These are phyloP conservation scores for Gamsiella multidivaricata DNA, from an alignment of 192 early-diverging fungal genomes.

Conservation along the genomic window DNA sequence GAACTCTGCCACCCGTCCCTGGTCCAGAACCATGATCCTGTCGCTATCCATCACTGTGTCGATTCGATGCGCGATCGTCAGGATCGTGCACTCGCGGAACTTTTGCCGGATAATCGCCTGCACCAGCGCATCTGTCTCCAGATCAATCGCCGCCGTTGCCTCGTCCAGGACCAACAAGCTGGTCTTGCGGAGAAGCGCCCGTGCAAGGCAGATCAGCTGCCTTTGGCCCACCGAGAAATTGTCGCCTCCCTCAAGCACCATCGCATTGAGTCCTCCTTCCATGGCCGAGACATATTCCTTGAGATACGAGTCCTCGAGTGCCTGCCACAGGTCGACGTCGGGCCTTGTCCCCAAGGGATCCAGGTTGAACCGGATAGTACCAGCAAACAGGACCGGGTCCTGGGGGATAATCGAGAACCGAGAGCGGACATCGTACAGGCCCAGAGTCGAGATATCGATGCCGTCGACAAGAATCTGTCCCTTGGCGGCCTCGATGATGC, in stretches of 20 bases:
- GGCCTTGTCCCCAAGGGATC: slow-evolving; percentile 63
- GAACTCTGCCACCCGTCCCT: slow-evolving; percentile 71
- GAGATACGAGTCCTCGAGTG: slow-evolving; percentile 74
- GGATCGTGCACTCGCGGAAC: slow-evolving; percentile 80
- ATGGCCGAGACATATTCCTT: slow-evolving; percentile 70
- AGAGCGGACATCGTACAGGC: slow-evolving; percentile 66
- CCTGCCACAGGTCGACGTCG: slow-evolving; percentile 74
- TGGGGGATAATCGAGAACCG: slow-evolving; percentile 86
- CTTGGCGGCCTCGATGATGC: slow-evolving; percentile 59
- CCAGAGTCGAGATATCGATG: slow-evolving; percentile 61
- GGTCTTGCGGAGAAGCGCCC: slow-evolving; percentile 74
- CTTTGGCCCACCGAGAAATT: slow-evolving; percentile 90
- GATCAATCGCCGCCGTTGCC: slow-evolving; percentile 76
- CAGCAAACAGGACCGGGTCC: slow-evolving; percentile 77
- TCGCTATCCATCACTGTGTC: slow-evolving; percentile 89
- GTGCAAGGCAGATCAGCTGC: slow-evolving; percentile 79
- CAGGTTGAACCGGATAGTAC: slow-evolving; percentile 68
- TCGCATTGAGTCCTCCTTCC: slow-evolving; percentile 75
- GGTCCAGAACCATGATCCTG: slow-evolving; percentile 76
- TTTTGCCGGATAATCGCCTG: slow-evolving; percentile 84
- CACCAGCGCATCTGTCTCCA: slow-evolving; percentile 85
- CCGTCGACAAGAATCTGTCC: slow-evolving; percentile 68
- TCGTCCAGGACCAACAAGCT: slow-evolving; percentile 62
- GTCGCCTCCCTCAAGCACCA: slow-evolving; percentile 80
- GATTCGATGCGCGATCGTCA: slow-evolving; percentile 92